Evolutionary conservation across 2,329 filamentous ascomycete genomes (phyloP), one percentile per base, ranked within the genome.

Genomic region (Epichloe amarillans): DNA sequence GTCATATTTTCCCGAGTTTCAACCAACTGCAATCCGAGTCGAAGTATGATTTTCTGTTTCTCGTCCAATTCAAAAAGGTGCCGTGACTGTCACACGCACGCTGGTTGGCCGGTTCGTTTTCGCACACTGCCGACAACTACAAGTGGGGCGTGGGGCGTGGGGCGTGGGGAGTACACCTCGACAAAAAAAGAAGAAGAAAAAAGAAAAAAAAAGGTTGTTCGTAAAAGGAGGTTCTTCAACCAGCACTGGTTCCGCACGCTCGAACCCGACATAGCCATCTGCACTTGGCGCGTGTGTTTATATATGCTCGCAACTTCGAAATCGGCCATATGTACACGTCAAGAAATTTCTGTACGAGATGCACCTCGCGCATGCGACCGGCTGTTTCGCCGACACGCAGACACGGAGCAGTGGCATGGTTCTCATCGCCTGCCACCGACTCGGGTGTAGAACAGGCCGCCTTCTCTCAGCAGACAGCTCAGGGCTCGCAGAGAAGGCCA

Each of bases 261-360:
- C 40, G 40, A 42, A 42, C 19, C 8, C 17, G 17, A 11, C 39
- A 41, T 21, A 17, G 38, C 10, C 38, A 41, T 19, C 17, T 12
- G 17, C 40, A 23, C 19, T 5, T 23, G 40, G 40, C 21, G 4
- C 15, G 42, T 21, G 39, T 33, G 12, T 2, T 44, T 11, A 30
- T 11, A 44, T 6, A 30, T 30, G 26, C 26, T 30, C 26, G 26
- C 26, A 30, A 30, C n/a, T 14, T 26, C 40, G 40, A 54, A 50
- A 50, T 48, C 46, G 45, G 52, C 54, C 54, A 49, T 47, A 69
- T 69, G 67, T 62, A 63, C 55, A 56, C 63, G 50, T 61, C 67
- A 50, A 59, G 65, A 50, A 58, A 60, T 37, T 56, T 62, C 52
- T 69, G 67, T 58, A 61, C 60, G 54, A 64, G 61, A 57, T 70